phyloP scores from a whole-genome alignment of 306 rosid genomes.

The Astragalus membranaceus region DNA sequence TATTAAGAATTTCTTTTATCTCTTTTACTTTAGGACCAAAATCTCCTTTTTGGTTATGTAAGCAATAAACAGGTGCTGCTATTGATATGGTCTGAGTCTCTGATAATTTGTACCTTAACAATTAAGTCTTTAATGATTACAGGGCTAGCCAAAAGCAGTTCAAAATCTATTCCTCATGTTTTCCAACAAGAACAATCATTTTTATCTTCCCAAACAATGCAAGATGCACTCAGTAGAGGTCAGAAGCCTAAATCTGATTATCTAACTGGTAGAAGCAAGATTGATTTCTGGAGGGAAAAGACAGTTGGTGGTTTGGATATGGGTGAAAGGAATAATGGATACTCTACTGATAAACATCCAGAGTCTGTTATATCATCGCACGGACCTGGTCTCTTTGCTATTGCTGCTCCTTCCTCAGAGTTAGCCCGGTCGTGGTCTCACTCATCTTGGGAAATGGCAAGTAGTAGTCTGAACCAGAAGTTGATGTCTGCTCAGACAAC shows the following conservation, averaged over 20 bases:
- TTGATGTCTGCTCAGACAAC: slow-evolving; percentile 45
- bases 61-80: neutral
- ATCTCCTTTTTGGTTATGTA: neutral
- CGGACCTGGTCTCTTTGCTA: slow-evolving; percentile 35
- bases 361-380: slow-evolving; percentile 40
- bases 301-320: slow-evolving; percentile 39
- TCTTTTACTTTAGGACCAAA: neutral
- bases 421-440: slow-evolving; percentile 52
- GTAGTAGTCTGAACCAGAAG: slow-evolving; percentile 48
- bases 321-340: slow-evolving; percentile 41
- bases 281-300: slow-evolving; percentile 44
- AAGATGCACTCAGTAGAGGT: slow-evolving; percentile 34
- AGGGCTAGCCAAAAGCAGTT: slow-evolving; percentile 53
- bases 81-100: neutral
- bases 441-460: slow-evolving; percentile 57
- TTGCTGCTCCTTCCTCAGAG: slow-evolving; percentile 41
- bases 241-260: slow-evolving; percentile 36
- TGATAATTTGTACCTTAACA: neutral
- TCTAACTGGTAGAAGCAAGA: slow-evolving; percentile 39
- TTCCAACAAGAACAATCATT: slow-evolving; percentile 45
- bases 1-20: neutral
- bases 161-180: slow-evolving; percentile 33
- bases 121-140: slow-evolving; percentile 24
- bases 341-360: slow-evolving; percentile 32
- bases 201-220: slow-evolving; percentile 39